Percentiles rank a stretch among this genome's conserved stretches.
These are phyloP conservation scores for Berkeleyomyces basicola DNA, from an alignment of 2,329 filamentous ascomycete species.

Conservation along the genomic window DNA sequence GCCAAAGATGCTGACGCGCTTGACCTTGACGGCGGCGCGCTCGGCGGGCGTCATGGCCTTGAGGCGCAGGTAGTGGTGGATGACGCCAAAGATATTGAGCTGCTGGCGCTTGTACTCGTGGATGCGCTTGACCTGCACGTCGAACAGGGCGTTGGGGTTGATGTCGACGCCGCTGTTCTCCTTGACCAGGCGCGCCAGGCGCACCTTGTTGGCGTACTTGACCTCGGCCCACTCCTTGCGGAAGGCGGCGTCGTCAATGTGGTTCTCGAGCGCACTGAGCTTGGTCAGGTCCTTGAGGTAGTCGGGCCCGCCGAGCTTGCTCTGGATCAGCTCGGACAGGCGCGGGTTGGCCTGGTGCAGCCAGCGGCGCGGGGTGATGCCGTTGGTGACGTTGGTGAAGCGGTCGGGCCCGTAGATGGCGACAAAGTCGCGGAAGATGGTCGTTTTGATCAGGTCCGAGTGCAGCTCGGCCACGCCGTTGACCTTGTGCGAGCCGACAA, in stretches of 20 bases:
- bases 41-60: constrained; percentile 74
- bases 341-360: constrained; percentile 92
- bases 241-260: constrained; percentile 73
- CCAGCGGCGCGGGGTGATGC: constrained; percentile 91
- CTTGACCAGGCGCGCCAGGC: constrained; percentile 83
- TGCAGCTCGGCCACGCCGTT: constrained; percentile 96
- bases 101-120: constrained; percentile 99
- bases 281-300: constrained; percentile 84
- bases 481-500: constrained; percentile 97
- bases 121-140: constrained; percentile 97
- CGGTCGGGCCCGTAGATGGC: constrained; percentile 89
- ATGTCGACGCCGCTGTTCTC: constrained; percentile 61
- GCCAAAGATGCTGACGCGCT: constrained; percentile 89
- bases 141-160: constrained; percentile 78
- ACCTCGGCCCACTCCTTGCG: constrained; percentile 91
- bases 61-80: constrained; percentile 79
- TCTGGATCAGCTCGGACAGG: constrained; percentile 79
- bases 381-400: constrained; percentile 97
- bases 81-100: constrained; percentile 96
- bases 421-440: constrained; percentile 99
- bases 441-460: constrained; percentile 94
- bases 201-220: constrained; percentile 90
- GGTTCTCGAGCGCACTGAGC: constrained; percentile 73
- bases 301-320: constrained; percentile 64
- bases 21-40: constrained; percentile 73